Percentiles rank a stretch among this genome's conserved stretches.
These are phyloP conservation scores for Pythium pyrilobum DNA, from an alignment of 352 stramenopile genomes.

Conservation along the genomic window DNA sequence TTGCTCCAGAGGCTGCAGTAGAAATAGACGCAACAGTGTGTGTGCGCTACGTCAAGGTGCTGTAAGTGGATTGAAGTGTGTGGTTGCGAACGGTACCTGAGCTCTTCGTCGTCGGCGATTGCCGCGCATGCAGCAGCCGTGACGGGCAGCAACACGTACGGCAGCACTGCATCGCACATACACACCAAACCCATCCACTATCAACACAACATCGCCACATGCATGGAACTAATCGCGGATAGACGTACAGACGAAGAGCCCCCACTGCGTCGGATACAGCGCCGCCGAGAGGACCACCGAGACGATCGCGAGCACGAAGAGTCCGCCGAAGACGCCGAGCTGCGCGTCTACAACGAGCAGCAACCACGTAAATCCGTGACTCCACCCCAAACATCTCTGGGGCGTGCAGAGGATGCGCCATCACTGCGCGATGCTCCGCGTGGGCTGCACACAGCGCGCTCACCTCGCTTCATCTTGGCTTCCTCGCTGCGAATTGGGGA, in stretches of 20 bases:
- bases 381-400: background rate
- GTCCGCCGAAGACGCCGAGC: conserved; percentile 30
- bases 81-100: conserved; percentile 22
- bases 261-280: conserved; percentile 59
- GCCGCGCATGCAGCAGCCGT: conserved; percentile 49
- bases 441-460: background rate
- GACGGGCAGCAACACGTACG: conserved; percentile 58
- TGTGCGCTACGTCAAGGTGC: background rate
- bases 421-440: background rate
- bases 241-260: conserved; percentile 54
- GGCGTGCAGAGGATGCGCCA: background rate
- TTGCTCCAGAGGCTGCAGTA: conserved; percentile 37
- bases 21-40: background rate
- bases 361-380: background rate
- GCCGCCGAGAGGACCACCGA: conserved; percentile 51
- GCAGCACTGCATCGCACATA: conserved; percentile 34
- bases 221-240: no score
- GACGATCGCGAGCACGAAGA: conserved; percentile 53
- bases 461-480: conserved; percentile 8
- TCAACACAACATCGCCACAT: no score
- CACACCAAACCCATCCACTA: background rate
- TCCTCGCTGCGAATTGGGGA: background rate
- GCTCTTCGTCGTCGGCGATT: conserved; percentile 43
- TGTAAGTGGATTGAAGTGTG: background rate
- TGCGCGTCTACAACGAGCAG: conserved; percentile 25